These are phyloP conservation scores for Cercospora nicotianae DNA, from an alignment of 2,329 filamentous ascomycete species.

Conservation along the genomic window DNA sequence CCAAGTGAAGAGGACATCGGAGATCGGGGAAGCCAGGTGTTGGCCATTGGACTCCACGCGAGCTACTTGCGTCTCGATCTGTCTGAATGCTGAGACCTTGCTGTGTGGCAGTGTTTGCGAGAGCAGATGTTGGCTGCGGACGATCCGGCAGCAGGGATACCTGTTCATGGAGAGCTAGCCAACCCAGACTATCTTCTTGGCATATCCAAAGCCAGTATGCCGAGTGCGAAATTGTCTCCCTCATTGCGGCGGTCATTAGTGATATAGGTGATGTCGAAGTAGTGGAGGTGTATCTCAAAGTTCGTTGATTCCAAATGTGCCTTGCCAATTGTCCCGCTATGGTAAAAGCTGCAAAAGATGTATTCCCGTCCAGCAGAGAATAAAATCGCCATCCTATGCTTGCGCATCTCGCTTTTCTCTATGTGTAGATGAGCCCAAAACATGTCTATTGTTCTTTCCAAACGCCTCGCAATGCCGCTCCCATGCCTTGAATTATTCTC, in stretches of 20 bases:
- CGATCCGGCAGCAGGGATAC: background rate
- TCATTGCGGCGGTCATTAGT: background rate
- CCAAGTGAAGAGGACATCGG: background rate
- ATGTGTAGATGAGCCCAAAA: conserved; percentile 3
- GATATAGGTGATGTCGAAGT: background rate
- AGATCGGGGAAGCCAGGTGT: background rate
- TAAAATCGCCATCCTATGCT: background rate
- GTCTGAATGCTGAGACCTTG: background rate
- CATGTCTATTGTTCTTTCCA: conserved; percentile 1
- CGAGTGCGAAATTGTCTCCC: background rate
- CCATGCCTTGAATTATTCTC: background rate
- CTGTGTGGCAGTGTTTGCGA: background rate
- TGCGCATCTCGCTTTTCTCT: background rate
- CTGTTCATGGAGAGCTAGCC: background rate
- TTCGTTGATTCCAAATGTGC: background rate
- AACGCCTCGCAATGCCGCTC: conserved; percentile 17
- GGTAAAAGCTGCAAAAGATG: background rate
- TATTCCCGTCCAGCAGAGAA: background rate
- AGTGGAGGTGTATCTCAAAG: background rate
- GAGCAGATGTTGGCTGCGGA: conserved; percentile 1
- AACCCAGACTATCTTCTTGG: background rate
- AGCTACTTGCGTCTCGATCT: background rate
- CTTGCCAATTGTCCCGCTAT: conserved; percentile 13
- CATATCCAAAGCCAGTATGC: background rate
- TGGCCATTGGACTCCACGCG: background rate